Conservation (phyloP, 2,329 filamentous ascomycete species). For the Pseudomassariella vexata region DNA sequence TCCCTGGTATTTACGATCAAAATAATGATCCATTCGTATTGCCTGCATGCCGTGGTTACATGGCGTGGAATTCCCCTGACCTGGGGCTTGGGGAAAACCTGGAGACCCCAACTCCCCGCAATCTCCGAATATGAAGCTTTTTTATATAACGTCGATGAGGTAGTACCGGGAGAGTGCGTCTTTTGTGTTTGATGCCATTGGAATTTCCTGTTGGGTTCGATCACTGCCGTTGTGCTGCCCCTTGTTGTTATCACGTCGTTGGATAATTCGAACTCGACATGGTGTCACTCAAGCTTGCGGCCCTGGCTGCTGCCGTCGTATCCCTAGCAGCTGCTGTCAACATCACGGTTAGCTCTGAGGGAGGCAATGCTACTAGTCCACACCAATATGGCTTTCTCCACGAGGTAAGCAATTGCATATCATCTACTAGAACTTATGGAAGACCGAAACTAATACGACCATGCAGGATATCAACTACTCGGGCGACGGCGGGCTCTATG, state of each 20-base stretch:
- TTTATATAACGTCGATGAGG: not conserved
- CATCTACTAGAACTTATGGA: not conserved
- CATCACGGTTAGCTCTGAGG: conserved; percentile 29
- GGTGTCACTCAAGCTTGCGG: conserved; percentile 14
- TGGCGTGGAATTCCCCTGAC: conserved; percentile 2
- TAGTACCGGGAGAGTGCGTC: not conserved
- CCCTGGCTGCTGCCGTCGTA: conserved; percentile 12
- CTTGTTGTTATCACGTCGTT: too few species aligned
- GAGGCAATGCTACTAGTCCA: conserved; percentile 36
- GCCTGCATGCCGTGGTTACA: too few species aligned
- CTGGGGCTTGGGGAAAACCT: too few species aligned
- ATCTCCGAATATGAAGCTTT: not conserved
- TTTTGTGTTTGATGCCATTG: not conserved
- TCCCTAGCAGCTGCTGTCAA: conserved; percentile 23
- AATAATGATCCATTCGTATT: too few species aligned
- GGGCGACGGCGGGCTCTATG: conserved; percentile 68
- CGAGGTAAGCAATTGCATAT: conserved; percentile 30
- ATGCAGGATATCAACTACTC: conserved; percentile 58
- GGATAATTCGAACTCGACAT: conserved; percentile 2
- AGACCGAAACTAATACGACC: too few species aligned
- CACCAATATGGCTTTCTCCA: conserved; percentile 41
- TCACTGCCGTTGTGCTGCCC: too few species aligned
- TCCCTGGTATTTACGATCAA: conserved; percentile 2
- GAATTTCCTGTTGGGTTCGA: not conserved
- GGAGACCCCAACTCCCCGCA: conserved; percentile 1